Evolutionary conservation across 768 basidiomycete genomes (phyloP), one percentile per base, ranked within the genome.

Genomic region (Mycena rosella): DNA sequence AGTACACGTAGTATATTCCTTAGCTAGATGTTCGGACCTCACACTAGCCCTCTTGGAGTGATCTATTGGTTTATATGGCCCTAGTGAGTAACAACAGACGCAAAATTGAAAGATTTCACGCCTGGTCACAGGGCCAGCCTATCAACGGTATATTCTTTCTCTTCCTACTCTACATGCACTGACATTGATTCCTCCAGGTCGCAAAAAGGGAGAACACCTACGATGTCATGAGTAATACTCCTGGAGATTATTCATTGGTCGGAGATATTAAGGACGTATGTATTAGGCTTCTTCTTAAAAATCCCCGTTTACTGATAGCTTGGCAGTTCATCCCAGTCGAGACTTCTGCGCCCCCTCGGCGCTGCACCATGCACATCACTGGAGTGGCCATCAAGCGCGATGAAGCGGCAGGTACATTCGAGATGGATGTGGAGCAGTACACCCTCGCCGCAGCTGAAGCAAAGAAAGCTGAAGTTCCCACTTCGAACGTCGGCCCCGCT

Each of bases 191-290:
- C n/a, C n/a, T n/a, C n/a, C n/a, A 56, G 36, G 17, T 38, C 26
- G 54, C 29, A 14, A 56, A 38, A 38, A 26, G 54, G 24, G 54
- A 56, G 36, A 38, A 56, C 18, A 15, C 5, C 32, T 42, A 26
- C 38, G 13, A 40, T 22, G n/a, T n/a, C n/a, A n/a, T n/a, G n/a
- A n/a, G n/a, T n/a, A n/a, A n/a, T n/a, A n/a, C n/a, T n/a, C n/a
- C n/a, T n/a, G n/a, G n/a, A n/a, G 27, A 26, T 24, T 38, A 7
- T 55, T 55, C 32, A 27, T 57, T 13, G n/a, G n/a, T n/a, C n/a
- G 56, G 56, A 45, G 56, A 57, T 29, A 40, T 57, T 29, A 57
- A 57, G 29, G 2, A 34, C 27, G 56, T 45, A 20, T 30, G 56
- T 57, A 45, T 11, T 45, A 22, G 11, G 22, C 45, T 26, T 36